Evolutionary conservation across 495 filamentous ascomycete genomes (phyloP).

Genomic region (Sporormia fimetaria): DNA sequence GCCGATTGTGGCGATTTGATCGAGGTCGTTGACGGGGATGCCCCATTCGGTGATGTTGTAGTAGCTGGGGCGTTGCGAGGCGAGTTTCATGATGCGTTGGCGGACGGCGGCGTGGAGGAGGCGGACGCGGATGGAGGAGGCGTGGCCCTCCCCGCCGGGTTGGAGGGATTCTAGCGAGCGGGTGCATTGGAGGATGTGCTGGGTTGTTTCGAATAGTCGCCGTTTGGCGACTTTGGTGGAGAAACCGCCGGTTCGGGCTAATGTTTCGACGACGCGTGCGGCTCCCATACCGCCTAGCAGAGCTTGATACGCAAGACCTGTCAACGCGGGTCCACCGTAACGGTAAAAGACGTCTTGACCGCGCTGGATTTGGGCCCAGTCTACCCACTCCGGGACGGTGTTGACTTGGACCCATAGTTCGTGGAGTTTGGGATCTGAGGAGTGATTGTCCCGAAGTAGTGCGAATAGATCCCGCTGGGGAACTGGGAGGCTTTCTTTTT

Average conservation of each 20-base stretch:
- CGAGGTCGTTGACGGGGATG: conserved; percentile 63
- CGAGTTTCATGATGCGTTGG: conserved; percentile 50
- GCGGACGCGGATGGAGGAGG: conserved; percentile 60
- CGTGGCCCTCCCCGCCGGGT: conserved; percentile 55
- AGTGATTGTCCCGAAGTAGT: conserved; percentile 47
- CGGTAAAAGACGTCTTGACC: conserved; percentile 49
- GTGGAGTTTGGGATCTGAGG: conserved; percentile 45
- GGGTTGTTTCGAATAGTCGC: conserved; percentile 62
- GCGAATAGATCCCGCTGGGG: conserved; percentile 47
- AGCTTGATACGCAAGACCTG: conserved; percentile 52
- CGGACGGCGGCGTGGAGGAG: conserved; percentile 65
- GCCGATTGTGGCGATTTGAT: conserved; percentile 57
- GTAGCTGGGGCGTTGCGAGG: conserved; percentile 44
- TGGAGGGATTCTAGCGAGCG: conserved; percentile 51
- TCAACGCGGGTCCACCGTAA: conserved; percentile 55
- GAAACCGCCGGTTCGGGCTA: conserved; percentile 71
- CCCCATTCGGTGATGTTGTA: conserved; percentile 50
- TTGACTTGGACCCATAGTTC: conserved; percentile 58
- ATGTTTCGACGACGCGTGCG: conserved; percentile 57
- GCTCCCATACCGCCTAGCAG: conserved; percentile 50
- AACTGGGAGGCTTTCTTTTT: conserved; percentile 20
- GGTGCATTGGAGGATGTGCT: conserved; percentile 65
- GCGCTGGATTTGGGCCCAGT: conserved; percentile 66
- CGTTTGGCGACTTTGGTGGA: conserved; percentile 54
- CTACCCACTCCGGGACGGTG: conserved; percentile 65